Percentiles rank a stretch among this genome's conserved stretches.
phyloP scores from a whole-genome alignment of 2,329 filamentous ascomycete genomes.

The Fusarium agapanthi region DNA sequence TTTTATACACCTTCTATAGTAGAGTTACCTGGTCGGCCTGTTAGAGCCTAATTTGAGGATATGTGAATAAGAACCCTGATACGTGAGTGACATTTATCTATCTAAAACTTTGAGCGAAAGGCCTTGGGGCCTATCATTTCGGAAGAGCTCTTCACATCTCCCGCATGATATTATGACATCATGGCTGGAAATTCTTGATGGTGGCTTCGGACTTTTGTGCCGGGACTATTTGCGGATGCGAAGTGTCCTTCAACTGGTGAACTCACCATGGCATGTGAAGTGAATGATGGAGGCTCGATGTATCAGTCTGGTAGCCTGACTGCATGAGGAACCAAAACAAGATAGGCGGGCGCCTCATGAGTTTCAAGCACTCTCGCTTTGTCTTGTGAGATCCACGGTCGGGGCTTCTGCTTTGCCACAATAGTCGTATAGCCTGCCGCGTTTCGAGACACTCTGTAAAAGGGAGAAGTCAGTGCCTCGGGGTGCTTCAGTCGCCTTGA shows the following conservation, averaged over 20 bases:
- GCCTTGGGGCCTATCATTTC: background rate
- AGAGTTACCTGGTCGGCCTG: slow-evolving; percentile 2
- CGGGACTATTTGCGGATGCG: background rate
- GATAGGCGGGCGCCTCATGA: background rate
- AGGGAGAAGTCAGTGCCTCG: background rate
- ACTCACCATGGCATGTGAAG: background rate
- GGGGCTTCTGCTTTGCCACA: background rate
- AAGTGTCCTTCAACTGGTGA: too few species aligned
- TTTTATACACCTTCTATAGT: slow-evolving; percentile 19
- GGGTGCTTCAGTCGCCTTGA: slow-evolving; percentile 25
- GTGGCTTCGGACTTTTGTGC: background rate
- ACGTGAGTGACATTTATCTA: background rate
- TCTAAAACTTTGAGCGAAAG: background rate
- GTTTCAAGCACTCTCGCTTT: background rate
- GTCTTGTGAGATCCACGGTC: background rate
- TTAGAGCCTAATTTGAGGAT: background rate
- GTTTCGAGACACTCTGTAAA: background rate
- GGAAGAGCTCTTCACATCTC: background rate
- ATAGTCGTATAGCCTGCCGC: background rate
- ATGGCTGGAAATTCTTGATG: background rate
- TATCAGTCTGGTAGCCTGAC: background rate
- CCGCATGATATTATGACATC: background rate
- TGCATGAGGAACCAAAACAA: background rate
- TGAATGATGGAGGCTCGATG: background rate
- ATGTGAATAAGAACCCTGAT: background rate